These are phyloP conservation scores for Pseudopyrenochaeta lycopersici DNA, from an alignment of 2,329 filamentous ascomycete genomes.

Conservation along the genomic window DNA sequence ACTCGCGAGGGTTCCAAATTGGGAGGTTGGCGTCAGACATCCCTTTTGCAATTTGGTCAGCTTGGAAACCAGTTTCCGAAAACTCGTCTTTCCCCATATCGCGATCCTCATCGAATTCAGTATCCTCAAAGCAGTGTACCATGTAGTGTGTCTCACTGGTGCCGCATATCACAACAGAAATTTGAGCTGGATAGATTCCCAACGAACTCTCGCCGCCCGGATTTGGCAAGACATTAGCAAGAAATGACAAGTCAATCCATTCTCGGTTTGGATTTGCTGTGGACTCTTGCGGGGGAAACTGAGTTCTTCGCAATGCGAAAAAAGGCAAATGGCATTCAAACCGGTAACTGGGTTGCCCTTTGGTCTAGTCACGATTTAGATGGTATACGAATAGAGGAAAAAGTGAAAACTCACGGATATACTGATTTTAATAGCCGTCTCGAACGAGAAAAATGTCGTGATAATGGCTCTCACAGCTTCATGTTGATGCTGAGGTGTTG, in stretches of 20 bases:
- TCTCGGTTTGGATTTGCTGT: not conserved
- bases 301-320: slow-evolving; percentile 1
- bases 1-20: slow-evolving; percentile 13
- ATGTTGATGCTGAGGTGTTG: not conserved
- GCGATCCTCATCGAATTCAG: slow-evolving; percentile 3
- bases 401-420: not conserved
- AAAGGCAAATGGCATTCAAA: slow-evolving; percentile 10
- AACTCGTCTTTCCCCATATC: not conserved
- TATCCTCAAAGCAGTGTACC: slow-evolving; percentile 3
- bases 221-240: not conserved
- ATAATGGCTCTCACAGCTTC: not conserved
- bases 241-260: not conserved
- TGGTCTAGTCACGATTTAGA: not conserved
- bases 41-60: slow-evolving; percentile 1
- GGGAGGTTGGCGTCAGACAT: not conserved
- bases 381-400: too few species aligned
- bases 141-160: slow-evolving; percentile 2
- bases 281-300: not conserved
- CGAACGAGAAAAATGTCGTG: not conserved
- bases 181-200: slow-evolving; percentile 7
- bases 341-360: not conserved
- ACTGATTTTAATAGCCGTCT: slow-evolving; percentile 1
- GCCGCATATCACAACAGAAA: slow-evolving; percentile 6
- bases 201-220: not conserved
- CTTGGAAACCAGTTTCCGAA: not conserved